Evolutionary conservation across 1,284 basidiomycete species (phyloP).

Genomic region (Cryptococcus hybrid): DNA sequence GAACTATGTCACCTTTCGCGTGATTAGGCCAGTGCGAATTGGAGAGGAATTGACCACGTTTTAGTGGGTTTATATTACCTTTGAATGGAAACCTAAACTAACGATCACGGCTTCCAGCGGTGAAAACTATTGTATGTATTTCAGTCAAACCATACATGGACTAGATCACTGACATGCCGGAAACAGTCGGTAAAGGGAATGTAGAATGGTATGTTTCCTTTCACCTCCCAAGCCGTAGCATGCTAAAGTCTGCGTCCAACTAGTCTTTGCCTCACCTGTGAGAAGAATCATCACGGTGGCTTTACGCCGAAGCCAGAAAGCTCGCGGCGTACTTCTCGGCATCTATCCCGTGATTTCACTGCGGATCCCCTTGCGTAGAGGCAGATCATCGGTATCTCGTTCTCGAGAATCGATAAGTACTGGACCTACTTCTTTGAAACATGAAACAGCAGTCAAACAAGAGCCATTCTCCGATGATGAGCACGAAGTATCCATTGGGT

Average conservation of each 20-base stretch:
- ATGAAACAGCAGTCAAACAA: slow-evolving; percentile 10
- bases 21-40: slow-evolving; percentile 32
- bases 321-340: slow-evolving; percentile 12
- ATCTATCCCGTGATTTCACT: slow-evolving; percentile 12
- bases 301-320: slow-evolving; percentile 21
- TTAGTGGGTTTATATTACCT: slow-evolving; percentile 34
- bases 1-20: slow-evolving; percentile 43
- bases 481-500: not conserved
- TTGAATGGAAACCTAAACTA: not conserved
- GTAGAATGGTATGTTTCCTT: slow-evolving; percentile 33
- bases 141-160: not conserved
- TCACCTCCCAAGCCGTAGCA: not conserved
- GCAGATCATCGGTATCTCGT: too few species aligned
- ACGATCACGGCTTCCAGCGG: slow-evolving; percentile 20
- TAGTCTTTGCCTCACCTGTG: slow-evolving; percentile 43
- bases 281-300: slow-evolving; percentile 22
- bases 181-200: slow-evolving; percentile 36
- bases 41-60: slow-evolving; percentile 48
- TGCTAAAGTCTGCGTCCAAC: not conserved
- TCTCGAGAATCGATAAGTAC: slow-evolving; percentile 8
- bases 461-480: slow-evolving; percentile 2
- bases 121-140: slow-evolving; percentile 36
- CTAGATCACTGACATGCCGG: too few species aligned
- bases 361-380: not conserved
- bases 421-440: slow-evolving; percentile 15